phyloP scores from a whole-genome alignment of 768 basidiomycete species.

The Pisolithus orientalis region DNA sequence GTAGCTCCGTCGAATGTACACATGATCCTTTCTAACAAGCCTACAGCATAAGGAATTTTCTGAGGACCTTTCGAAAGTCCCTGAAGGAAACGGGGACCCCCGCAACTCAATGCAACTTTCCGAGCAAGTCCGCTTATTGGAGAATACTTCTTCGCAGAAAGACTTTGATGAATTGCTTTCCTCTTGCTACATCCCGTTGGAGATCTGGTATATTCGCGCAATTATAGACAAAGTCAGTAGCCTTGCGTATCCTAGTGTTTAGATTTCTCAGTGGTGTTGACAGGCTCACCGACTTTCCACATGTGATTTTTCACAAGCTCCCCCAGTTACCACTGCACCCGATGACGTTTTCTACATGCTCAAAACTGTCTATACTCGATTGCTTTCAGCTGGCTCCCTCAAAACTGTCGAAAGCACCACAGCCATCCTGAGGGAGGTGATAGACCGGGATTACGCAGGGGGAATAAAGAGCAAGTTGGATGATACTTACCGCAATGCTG shows the following conservation, averaged over 20 bases:
- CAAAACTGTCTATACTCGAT: constrained; percentile 72
- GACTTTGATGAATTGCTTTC: constrained; percentile 62
- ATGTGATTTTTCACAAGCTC: constrained; percentile 59
- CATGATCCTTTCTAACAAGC: background rate
- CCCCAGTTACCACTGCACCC: constrained; percentile 66
- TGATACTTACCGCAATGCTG: constrained; percentile 66
- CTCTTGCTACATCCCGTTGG: constrained; percentile 82
- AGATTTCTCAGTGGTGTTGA: background rate
- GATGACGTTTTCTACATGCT: constrained; percentile 97
- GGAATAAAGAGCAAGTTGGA: constrained; percentile 84
- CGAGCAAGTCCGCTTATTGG: constrained; percentile 26
- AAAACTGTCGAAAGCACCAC: constrained; percentile 52
- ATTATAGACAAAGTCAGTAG: constrained; percentile 77
- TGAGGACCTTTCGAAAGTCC: constrained; percentile 4
- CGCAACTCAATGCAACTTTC: background rate
- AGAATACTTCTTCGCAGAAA: constrained; percentile 46
- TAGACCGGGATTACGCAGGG: constrained; percentile 79
- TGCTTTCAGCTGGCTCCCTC: constrained; percentile 72
- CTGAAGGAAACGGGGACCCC: constrained; percentile 4
- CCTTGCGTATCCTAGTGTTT: background rate
- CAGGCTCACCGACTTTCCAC: constrained; percentile 87
- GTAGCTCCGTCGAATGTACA: constrained; percentile 4
- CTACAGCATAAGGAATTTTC: constrained; percentile 8
- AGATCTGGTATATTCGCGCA: constrained; percentile 84
- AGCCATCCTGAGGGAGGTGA: constrained; percentile 58